These are phyloP conservation scores for Ophiostoma sp. DNA, from an alignment of 2,329 filamentous ascomycete genomes.

Conservation along the genomic window DNA sequence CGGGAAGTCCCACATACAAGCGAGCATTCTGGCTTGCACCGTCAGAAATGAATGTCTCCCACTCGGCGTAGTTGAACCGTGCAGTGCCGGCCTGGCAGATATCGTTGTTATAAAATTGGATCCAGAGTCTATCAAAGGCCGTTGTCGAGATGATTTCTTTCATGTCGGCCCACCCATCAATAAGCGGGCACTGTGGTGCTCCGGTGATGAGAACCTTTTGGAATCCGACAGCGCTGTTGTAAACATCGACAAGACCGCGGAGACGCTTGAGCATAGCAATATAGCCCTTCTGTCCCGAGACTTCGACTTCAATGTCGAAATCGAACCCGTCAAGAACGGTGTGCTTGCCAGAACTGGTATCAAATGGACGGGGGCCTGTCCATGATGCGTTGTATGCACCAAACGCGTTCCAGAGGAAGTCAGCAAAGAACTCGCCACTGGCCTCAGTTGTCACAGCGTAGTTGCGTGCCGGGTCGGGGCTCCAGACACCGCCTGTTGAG, in stretches of 20 bases:
- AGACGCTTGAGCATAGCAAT: conserved; percentile 15
- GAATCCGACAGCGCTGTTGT: background rate
- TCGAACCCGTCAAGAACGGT: conserved; percentile 19
- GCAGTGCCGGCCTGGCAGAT: conserved; percentile 12
- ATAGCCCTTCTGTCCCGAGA: background rate
- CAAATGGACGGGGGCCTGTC: conserved; percentile 17
- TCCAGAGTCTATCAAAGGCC: conserved; percentile 17
- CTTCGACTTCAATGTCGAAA: conserved; percentile 17
- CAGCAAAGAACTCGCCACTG: conserved; percentile 19
- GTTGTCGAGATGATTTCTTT: conserved; percentile 1
- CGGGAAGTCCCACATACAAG: conserved; percentile 16
- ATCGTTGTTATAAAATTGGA: conserved; percentile 18
- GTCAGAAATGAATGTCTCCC: conserved; percentile 7
- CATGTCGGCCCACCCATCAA: conserved; percentile 14
- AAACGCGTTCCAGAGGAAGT: conserved; percentile 18
- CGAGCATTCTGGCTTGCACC: conserved; percentile 7
- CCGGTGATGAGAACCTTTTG: conserved; percentile 15
- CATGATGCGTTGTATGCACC: conserved; percentile 4
- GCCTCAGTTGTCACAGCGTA: conserved; percentile 17
- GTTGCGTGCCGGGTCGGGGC: conserved; percentile 1
- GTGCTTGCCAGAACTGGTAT: background rate
- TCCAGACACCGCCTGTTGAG: conserved; percentile 16
- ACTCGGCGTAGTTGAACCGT: conserved; percentile 15
- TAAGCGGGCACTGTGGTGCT: conserved; percentile 12
- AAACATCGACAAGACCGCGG: conserved; percentile 3